Conservation (phyloP, 495 filamentous ascomycete genomes). For the Terfezia claveryi region DNA sequence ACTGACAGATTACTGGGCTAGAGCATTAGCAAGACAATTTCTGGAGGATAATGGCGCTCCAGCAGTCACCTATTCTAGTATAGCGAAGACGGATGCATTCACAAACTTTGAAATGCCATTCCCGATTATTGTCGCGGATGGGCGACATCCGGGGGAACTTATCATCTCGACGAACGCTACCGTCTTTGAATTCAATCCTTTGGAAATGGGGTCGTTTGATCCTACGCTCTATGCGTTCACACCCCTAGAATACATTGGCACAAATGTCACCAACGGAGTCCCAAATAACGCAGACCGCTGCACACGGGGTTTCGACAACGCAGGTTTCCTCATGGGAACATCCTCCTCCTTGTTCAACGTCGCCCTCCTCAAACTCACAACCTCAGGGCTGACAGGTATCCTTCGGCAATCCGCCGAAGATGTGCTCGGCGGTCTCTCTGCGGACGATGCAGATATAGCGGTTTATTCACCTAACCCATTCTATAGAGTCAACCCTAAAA, state of each 20-base stretch:
- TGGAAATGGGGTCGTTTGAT: constrained; percentile 68
- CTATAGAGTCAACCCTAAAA: constrained; percentile 39
- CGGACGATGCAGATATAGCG: constrained; percentile 49
- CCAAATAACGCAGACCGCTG: constrained; percentile 39
- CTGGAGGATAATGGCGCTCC: constrained; percentile 56
- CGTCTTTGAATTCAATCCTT: constrained; percentile 71
- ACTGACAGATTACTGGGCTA: constrained; percentile 75
- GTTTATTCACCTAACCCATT: constrained; percentile 74
- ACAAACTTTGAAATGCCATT: constrained; percentile 49
- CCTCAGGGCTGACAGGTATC: constrained; percentile 31
- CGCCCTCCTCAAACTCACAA: constrained; percentile 29
- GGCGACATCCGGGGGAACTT: constrained; percentile 39
- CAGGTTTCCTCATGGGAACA: constrained; percentile 72
- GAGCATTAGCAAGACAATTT: constrained; percentile 64
- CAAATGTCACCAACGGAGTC: constrained; percentile 48
- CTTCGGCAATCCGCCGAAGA: constrained; percentile 31
- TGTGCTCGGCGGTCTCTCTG: constrained; percentile 9
- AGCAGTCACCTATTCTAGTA: constrained; percentile 70
- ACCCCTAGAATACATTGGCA: constrained; percentile 53
- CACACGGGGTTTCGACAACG: constrained; percentile 63
- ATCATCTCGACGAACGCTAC: constrained; percentile 57
- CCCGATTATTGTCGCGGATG: constrained; percentile 63
- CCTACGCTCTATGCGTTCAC: constrained; percentile 61
- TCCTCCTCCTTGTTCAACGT: constrained; percentile 81
- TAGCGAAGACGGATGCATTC: constrained; percentile 47